phyloP scores from a whole-genome alignment of 345 rosid species.

The Viola odorata region DNA sequence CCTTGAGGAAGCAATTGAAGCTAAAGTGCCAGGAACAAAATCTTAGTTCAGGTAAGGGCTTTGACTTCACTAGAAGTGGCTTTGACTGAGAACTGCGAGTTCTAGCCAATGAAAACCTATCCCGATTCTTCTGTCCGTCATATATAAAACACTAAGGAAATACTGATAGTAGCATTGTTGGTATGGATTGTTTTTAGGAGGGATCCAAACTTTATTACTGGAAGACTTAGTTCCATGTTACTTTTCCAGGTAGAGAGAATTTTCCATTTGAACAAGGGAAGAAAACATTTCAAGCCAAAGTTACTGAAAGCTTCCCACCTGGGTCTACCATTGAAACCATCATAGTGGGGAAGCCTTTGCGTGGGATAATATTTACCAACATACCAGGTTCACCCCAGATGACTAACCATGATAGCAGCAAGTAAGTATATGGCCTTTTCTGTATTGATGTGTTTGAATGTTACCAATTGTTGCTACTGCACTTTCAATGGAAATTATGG shows the following conservation, averaged over 20 bases:
- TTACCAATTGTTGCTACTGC: background rate
- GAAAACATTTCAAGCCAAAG: conserved; percentile 72
- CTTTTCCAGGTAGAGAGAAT: conserved; percentile 50
- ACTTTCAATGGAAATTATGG: background rate
- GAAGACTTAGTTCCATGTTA: conserved; percentile 8
- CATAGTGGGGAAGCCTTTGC: conserved; percentile 80
- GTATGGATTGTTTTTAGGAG: background rate
- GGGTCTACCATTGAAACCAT: conserved; percentile 80
- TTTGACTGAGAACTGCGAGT: no score
- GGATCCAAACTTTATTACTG: conserved; percentile 1
- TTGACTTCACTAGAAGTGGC: background rate
- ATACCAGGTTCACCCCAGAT: conserved; percentile 37
- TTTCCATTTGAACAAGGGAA: conserved; percentile 51
- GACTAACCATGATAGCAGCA: conserved; percentile 31
- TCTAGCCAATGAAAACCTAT: no score
- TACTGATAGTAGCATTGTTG: background rate
- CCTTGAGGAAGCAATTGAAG: conserved; percentile 88
- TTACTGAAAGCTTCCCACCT: conserved; percentile 63
- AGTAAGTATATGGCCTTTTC: conserved; percentile 32
- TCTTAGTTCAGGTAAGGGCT: conserved; percentile 58
- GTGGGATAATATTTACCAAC: conserved; percentile 74
- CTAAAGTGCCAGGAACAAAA: conserved; percentile 82
- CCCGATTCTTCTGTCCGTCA: no score
- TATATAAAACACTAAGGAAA: background rate
- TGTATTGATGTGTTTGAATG: conserved; percentile 6